Percentiles rank a stretch among this genome's conserved stretches.
These are phyloP conservation scores for Heliamphora exappendiculata DNA, from an alignment of 148 eudicot genomes.

Conservation along the genomic window DNA sequence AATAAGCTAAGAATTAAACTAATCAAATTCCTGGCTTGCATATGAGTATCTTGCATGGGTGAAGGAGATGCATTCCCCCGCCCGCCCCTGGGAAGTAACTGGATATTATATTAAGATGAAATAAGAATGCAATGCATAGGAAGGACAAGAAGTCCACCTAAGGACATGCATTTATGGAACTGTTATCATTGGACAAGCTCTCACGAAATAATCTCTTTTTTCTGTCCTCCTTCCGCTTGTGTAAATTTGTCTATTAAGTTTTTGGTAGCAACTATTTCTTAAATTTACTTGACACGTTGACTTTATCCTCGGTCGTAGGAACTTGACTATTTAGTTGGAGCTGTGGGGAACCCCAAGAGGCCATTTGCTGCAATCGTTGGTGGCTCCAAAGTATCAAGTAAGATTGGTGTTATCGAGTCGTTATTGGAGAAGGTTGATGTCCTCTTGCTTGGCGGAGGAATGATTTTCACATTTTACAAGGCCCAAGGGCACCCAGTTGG, in stretches of 20 bases:
- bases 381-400: constrained; percentile 81
- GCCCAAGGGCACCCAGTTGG: constrained; percentile 80
- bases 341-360: constrained; percentile 72
- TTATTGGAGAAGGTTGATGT: constrained; percentile 61
- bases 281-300: background rate
- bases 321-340: constrained; percentile 85
- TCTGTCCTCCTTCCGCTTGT: background rate
- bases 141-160: no score
- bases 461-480: constrained; percentile 88
- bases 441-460: constrained; percentile 84
- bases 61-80: no score
- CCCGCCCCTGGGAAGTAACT: no score
- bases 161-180: no score
- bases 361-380: constrained; percentile 98
- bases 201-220: no score
- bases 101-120: no score
- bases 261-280: background rate
- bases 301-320: constrained; percentile 37
- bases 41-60: no score
- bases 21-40: no score
- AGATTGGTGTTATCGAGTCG: constrained; percentile 88
- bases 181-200: no score
- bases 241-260: background rate
- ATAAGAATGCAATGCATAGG: no score
- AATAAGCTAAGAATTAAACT: no score